Evolutionary conservation across 371 early-diverging fungal genomes (phyloP).

Genomic region (Lichtheimia ramosa): DNA sequence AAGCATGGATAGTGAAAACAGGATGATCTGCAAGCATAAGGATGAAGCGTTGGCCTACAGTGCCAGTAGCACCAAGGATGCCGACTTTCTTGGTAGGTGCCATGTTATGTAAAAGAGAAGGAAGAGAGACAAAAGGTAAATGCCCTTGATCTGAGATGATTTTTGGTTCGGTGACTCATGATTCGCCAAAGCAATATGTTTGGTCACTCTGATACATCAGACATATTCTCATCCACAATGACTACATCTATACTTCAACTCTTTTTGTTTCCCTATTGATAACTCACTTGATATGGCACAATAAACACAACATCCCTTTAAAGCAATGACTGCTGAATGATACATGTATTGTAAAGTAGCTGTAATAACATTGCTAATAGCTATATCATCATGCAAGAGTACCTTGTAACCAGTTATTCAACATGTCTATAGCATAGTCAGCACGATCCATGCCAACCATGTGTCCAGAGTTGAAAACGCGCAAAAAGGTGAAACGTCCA

Average conservation of each 20-base stretch:
- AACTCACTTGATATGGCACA: no score
- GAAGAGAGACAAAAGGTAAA: slow-evolving; percentile 1
- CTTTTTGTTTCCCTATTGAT: no score
- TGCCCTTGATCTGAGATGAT: neutral
- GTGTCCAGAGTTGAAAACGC: slow-evolving; percentile 89
- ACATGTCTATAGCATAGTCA: slow-evolving; percentile 58
- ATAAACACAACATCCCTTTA: no score
- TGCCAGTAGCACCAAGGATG: slow-evolving; percentile 96
- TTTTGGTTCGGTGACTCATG: no score
- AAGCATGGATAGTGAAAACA: slow-evolving; percentile 77
- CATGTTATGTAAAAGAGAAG: slow-evolving; percentile 7
- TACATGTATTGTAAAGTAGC: no score
- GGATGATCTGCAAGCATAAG: slow-evolving; percentile 86
- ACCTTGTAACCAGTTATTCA: slow-evolving; percentile 59
- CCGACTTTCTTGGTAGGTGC: slow-evolving; percentile 68
- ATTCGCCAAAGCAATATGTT: no score
- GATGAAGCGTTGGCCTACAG: slow-evolving; percentile 98
- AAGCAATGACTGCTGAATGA: no score
- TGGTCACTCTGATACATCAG: no score
- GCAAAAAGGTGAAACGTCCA: slow-evolving; percentile 81
- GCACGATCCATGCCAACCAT: slow-evolving; percentile 78
- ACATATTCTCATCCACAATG: no score
- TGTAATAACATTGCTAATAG: no score
- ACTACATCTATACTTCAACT: no score
- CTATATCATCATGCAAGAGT: no score